Evolutionary conservation across 805 yeast genomes (phyloP), one percentile per base, ranked within the genome.

Genomic region (Spathaspora passalidarum): DNA sequence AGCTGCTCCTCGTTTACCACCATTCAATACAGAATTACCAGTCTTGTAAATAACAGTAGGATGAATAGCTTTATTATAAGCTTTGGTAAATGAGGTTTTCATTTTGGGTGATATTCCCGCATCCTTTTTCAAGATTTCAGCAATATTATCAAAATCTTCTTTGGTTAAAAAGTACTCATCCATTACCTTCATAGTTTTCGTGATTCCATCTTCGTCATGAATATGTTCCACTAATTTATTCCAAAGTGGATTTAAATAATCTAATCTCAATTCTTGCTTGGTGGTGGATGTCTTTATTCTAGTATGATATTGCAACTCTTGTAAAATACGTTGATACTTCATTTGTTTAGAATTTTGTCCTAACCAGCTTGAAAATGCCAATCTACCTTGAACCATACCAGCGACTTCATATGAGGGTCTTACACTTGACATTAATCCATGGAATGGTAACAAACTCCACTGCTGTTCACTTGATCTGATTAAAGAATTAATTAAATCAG

Each of bases 381-480:
- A 81, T 52, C 96, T 72, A 8, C 86, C 86, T 1, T 76, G 65
- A 41, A 85, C 64, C 42, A 76, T 78, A 6, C 97, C 97, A 13
- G 88, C 83, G 17, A 89, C 82, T 51, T 75, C 78, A 26, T 81
- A 80, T 0, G 88, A 76, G 1, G 98, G 99, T 41, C 79, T 69
- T 10, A 94, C 88, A 0, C 96, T 79, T 1, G 97, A 91, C 74
- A 86, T 72, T 3, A 89, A 76, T 0, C 90, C 97, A 65, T 89
- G 97, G 56, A 89, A 76, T 5, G 98, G 99, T 73, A 94, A 77
- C 49, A 92, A 73, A 49, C 94, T 81, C 98, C 98, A 91, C 55
- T 87, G 88, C 63, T 92, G 98, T 54, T 91, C 96, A 35, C 92
- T 79, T 38, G 96, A 86, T 59, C 96, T 87, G 47, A 94, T 92